Evolutionary conservation across 2,329 filamentous ascomycete genomes (phyloP), one percentile per base, ranked within the genome.

Genomic region (Hymenotorrendiella dingleyae): DNA sequence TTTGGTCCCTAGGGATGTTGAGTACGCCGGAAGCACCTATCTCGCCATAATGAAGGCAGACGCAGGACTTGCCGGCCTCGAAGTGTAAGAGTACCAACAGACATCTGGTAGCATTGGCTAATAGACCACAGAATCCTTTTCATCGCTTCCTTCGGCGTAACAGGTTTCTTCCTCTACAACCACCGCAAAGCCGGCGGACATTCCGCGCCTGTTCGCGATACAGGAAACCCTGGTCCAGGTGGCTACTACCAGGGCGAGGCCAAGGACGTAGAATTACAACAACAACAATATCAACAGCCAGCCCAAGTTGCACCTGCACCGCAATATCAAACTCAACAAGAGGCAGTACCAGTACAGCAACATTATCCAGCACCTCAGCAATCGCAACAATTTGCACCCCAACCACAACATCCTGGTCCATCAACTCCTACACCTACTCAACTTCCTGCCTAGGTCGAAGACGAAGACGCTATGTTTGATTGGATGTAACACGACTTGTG

Each of bases 161-260:
- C 39, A 6, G 14, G 24, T 8, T 4, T 42, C 14, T 42, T 27
- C 16, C 22, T 42, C 6, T 22, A 42, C 22, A 42, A 42, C 12
- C 39, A 42, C 16, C 30, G 39, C 14, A 20, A 14, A 19, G 39
- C 39, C 20, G 39, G 39, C 1, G 39, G 39, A 4, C 39, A 42
- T 22, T 34, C 24, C 30, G 29, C 24, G 21, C 39, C 39, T n/a
- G 10, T 9, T 9, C n/a, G 12, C 21, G 16, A 23, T 11, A 20
- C 29, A 12, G 19, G 22, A 14, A 17, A 16, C 26, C 38, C 38
- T 21, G 38, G 24, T 11, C 26, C 36, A 12, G 27, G 6, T 37
- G 12, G 17, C 12, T 22, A 12, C 6, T 8, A 26, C 3, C 21
- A 36, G 22, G 20, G 6, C 12, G 26, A 16, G 34, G 20, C 4